Conservation (phyloP, 441 rosid genomes). For the Brassica balearica region DNA sequence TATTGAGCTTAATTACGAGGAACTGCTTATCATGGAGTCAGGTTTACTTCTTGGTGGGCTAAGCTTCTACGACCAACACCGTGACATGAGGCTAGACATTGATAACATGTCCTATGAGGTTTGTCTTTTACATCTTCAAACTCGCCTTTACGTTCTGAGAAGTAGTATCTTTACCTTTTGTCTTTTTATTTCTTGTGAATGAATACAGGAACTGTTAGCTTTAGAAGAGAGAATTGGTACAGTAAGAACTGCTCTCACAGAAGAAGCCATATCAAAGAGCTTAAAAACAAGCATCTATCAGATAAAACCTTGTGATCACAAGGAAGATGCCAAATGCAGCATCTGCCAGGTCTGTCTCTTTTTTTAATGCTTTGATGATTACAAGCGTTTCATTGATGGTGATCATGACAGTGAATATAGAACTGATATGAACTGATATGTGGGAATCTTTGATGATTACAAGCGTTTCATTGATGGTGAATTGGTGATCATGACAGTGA, state of each 20-base stretch:
- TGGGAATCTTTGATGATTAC: too few relatives aligned
- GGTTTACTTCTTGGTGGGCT: conserved; percentile 68
- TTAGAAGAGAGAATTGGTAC: conserved; percentile 93
- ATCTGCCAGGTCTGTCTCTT: conserved; percentile 76
- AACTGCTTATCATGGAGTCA: conserved; percentile 79
- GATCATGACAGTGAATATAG: conserved; percentile 5
- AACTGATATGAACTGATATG: neutral
- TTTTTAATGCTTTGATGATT: conserved; percentile 25
- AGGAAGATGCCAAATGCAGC: conserved; percentile 74
- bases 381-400: conserved; percentile 17
- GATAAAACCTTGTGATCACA: conserved; percentile 35
- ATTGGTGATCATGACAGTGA: too few relatives aligned
- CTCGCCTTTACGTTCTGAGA: too few relatives aligned
- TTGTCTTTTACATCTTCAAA: conserved; percentile 36
- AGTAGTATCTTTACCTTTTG: too few relatives aligned
- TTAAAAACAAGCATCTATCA: conserved; percentile 60
- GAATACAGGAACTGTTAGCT: conserved; percentile 69
- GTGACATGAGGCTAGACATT: conserved; percentile 96
- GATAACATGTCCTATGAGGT: conserved; percentile 96
- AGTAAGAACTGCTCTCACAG: conserved; percentile 92
- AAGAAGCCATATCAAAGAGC: conserved; percentile 76
- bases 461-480: too few relatives aligned
- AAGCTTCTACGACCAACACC: conserved; percentile 82
- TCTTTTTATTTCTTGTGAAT: too few relatives aligned
- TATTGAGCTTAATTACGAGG: conserved; percentile 87